Base-by-base conservation (phyloP, 768 basidiomycete species). In the Lentinula lateritia region DNA sequence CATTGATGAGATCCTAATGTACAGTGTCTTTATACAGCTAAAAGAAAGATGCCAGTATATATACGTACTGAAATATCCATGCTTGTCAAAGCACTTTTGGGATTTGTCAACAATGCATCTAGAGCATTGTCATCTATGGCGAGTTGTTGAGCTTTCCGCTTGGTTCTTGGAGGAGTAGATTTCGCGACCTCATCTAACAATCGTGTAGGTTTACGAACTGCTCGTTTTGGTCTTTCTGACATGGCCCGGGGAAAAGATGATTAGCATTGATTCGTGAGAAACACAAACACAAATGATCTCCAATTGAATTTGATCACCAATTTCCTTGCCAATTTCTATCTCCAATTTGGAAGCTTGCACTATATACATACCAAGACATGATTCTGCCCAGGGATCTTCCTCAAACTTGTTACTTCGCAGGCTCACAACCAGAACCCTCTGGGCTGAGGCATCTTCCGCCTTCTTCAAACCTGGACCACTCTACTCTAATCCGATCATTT, bases 1-100 rank as follows among this genome's bases (percentile, higher is more conserved):
- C 66, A 63, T 83, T 84, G 59, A 85, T 72, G 32, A 85, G 69
- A 58, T 80, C 79, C 83, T 83, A 70, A 61, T 57, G 62, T 63
- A 63, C 50, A 52, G 45, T 39, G 28, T 28, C 28, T 16, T 15
- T 53, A 54, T 64, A 58, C 58, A 57, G 38, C 56, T 57, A 39
- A 61, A 60, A 28, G 28, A 58, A 39, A 52, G 48, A 57, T 61
- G 52, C 45, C 38, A 50, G 23, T 32, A 60, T 57, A 28, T 50
- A 48, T 50, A 76, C 79, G 71, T 73, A 86, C 85, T 65, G 78
- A 74, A 61, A 84, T 78, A 60, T 85, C 77, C 64, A 82, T 71
- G 32, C 70, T 75, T 9, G 80, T 80, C 8, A 85, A 71, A 16
- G 75, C 68, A 69, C 83, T 85, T 68, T 79, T 81, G 1, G 79